Base-by-base conservation (phyloP, 352 stramenopile genomes). In the Pythium diclinum region DNA sequence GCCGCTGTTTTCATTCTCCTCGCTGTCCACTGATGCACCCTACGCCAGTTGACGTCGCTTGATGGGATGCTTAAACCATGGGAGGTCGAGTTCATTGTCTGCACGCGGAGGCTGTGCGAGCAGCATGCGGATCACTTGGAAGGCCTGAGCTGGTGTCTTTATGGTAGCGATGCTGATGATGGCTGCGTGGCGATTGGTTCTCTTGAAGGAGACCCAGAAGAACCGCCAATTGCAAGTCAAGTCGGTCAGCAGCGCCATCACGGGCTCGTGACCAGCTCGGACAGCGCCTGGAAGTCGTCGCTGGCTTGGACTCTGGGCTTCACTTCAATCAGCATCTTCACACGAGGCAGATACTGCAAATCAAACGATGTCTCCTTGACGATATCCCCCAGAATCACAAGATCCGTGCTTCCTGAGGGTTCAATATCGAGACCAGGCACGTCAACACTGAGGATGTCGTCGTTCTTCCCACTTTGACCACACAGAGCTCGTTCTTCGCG, bases 281-380 rank as follows among this genome's bases (percentile, higher is more conserved):
- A 81, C 34, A 79, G 61, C 11, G 67, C 66, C 65, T 84, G 69
- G 48, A 69, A 84, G 30, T 47, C 56, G 59, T 19, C 56, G 21
- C 47, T 44, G 63, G 0, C 5, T 74, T 76, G 36, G 19, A 83
- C 52, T 11, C 51, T 28, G 55, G n/a, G 69, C 56, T 81, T 78
- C 63, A 83, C 74, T 77, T 87, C 72, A 56, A 81, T 74, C 47
- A 80, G 61, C 74, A 83, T 76, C 60, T 68, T 78, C 58, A 75
- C 75, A 38, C 52, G 57, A 73, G 75, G 72, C 23, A 81, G 67
- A 3, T 61, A 56, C 36, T 57, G 2, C 54, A 76, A 46, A 53
- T 74, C 28, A 48, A 19, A 21, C 55, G 54, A 52, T 3, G 59
- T 14, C 32, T 63, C 40, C 58, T 56, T 40, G 30, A 67, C 69